Base-by-base conservation (phyloP, 352 stramenopile genomes). In the Globisporangium camurandrum region DNA sequence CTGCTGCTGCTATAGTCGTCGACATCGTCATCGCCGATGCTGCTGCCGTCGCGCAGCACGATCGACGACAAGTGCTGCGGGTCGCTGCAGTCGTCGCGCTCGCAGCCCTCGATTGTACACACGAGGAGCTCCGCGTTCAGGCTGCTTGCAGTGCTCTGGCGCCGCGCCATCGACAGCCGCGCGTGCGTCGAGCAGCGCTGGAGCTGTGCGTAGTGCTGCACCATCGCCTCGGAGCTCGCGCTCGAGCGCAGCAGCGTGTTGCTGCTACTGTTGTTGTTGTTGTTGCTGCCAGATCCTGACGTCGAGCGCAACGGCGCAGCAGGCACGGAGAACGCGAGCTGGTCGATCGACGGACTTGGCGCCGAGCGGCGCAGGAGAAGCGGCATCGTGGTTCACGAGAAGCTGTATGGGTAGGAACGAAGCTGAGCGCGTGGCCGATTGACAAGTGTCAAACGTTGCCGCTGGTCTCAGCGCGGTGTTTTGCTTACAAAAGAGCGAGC, bases 271-370 rank as follows among this genome's bases (percentile, higher is more conserved):
- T 17, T 4, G 36, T 5, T 41, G 36, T 16, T 28, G 37, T 19
- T 47, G 47, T 28, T 54, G 38, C 0, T 49, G 49, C 16, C 37
- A n/a, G 50, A 53, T 14, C 26, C 27, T 1, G 57, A 36, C n/a
- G 30, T 34, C 30, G 30, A 34, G 30, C 30, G 30, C 14, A 78
- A 51, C 41, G 70, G 65, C 9, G 58, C 56, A 11, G 60, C 55
- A 2, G 64, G 62, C 45, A 71, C 53, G 0, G 67, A 47, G 54
- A 85, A 74, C 36, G 72, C 65, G 44, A 92, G 80, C 62, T 89
- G 71, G 34, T 89, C 77, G 33, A 89, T 73, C 19, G 73, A 80
- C 2, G 77, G 78, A 47, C 75, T 86, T 10, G 80, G 77, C 20
- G 80, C 80, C 20, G 73, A 67, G 36, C 70, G 61, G 44, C 80